Percentiles rank a stretch among this genome's conserved stretches.
Conservation (phyloP, 169 alveolate species). For the Babesia divergens region DNA sequence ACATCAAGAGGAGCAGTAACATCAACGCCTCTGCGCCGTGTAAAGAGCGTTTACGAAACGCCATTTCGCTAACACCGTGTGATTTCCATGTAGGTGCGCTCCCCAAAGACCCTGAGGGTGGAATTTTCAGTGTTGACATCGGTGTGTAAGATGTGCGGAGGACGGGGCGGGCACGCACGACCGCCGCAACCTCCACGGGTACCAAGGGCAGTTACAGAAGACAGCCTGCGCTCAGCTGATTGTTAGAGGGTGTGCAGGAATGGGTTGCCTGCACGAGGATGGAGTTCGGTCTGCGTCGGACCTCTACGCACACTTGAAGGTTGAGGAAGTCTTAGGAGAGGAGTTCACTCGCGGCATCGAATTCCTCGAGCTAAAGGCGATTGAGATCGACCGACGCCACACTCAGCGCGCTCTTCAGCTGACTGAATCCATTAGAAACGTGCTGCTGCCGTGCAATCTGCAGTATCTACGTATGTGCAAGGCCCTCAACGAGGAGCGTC, state of each 20-base stretch:
- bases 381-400: slow-evolving; percentile 44
- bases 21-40: not conserved
- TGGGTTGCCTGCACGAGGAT: not conserved
- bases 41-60: not conserved
- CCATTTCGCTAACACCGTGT: too few relatives aligned
- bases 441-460: slow-evolving; percentile 9
- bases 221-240: not conserved
- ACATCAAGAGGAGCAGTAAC: not conserved
- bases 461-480: slow-evolving; percentile 59
- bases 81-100: too few relatives aligned
- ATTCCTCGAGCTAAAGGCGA: slow-evolving; percentile 47
- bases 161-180: not conserved
- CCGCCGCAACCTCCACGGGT: not conserved
- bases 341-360: slow-evolving; percentile 51
- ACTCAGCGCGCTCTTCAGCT: slow-evolving; percentile 38
- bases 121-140: too few relatives aligned
- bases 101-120: too few relatives aligned
- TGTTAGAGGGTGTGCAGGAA: not conserved
- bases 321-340: slow-evolving; percentile 37
- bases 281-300: not conserved
- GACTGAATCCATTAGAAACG: slow-evolving; percentile 41
- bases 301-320: not conserved
- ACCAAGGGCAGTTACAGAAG: not conserved
- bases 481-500: slow-evolving; percentile 22
- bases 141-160: too few relatives aligned